Conservation (phyloP, 345 rosid species). For the Murraya paniculata region DNA sequence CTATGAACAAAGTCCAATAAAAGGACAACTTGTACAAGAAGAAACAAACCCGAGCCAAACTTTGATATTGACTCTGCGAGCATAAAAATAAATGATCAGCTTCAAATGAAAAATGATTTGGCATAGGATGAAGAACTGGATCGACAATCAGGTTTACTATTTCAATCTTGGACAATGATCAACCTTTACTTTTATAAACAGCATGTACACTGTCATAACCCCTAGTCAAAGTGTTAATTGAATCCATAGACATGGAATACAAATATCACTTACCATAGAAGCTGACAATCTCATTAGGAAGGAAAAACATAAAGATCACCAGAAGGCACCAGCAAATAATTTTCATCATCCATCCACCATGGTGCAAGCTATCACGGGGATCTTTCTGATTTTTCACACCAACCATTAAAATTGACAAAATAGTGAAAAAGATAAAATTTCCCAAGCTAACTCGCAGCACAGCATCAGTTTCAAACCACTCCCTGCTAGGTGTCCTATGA, state of each 20-base stretch:
- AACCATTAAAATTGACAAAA: conserved; percentile 73
- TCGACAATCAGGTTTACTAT: background rate
- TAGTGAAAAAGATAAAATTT: conserved; percentile 82
- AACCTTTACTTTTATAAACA: background rate
- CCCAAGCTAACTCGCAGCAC: conserved; percentile 98
- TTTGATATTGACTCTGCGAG: conserved; percentile 78
- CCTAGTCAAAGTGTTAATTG: background rate
- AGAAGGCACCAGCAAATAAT: conserved; percentile 80
- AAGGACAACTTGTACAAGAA: conserved; percentile 98
- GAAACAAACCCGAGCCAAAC: conserved; percentile 96
- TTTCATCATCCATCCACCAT: conserved; percentile 99
- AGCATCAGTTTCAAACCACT: conserved; percentile 99
- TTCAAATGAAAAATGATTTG: background rate
- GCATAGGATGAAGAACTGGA: background rate
- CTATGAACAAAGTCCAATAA: conserved; percentile 97
- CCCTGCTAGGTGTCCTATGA: conserved; percentile 79
- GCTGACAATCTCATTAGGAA: conserved; percentile 89
- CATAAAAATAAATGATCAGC: conserved; percentile 3
- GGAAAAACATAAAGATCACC: conserved; percentile 90
- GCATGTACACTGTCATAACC: background rate
- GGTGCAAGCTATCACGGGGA: conserved; percentile 95
- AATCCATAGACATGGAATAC: background rate
- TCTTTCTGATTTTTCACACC: conserved; percentile 94
- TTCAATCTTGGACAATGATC: background rate
- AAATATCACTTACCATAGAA: conserved; percentile 60